Evolutionary conservation across 495 filamentous ascomycete species (phyloP).

Genomic region (Chaetomium tenue): DNA sequence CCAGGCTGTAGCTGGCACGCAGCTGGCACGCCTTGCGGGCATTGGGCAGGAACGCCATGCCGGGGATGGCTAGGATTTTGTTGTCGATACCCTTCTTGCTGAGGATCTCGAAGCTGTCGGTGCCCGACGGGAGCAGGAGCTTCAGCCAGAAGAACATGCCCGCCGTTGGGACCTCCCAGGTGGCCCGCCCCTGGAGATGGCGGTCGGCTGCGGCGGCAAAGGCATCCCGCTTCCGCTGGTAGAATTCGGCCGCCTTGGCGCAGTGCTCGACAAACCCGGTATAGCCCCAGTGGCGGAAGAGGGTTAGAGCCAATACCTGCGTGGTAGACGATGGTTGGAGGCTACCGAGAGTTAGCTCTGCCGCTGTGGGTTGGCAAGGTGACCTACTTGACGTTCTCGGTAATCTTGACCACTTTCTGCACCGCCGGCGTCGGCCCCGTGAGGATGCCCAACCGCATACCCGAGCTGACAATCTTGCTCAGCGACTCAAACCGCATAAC

Average conservation of each 20-base stretch:
- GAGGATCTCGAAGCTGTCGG: conserved; percentile 20
- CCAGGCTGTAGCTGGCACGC: conserved; percentile 20
- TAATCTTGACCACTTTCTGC: conserved; percentile 21
- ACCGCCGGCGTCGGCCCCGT: conserved; percentile 5
- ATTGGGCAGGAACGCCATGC: conserved; percentile 19
- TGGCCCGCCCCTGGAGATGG: conserved; percentile 14
- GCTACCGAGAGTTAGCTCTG: not conserved
- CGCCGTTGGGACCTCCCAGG: conserved; percentile 17
- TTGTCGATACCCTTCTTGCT: conserved; percentile 17
- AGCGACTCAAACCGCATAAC: conserved; percentile 21
- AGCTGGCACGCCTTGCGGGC: conserved; percentile 13
- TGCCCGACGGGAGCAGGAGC: conserved; percentile 17
- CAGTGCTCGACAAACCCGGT: conserved; percentile 17
- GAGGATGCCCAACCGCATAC: conserved; percentile 18
- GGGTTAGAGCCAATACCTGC: conserved; percentile 8
- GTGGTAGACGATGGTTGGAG: conserved; percentile 18
- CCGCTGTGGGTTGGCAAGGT: too few species aligned
- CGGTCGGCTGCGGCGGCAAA: conserved; percentile 20
- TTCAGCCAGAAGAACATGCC: conserved; percentile 23
- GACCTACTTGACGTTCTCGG: conserved; percentile 18
- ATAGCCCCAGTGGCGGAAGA: conserved; percentile 22
- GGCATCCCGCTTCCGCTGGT: conserved; percentile 14
- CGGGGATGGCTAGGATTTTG: conserved; percentile 18
- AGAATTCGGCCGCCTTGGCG: conserved; percentile 8
- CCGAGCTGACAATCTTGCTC: conserved; percentile 22